A percentile compares a stretch with the other conserved stretches of the same genome.
Evolutionary conservation across 75 land plant species (phyloP).

Genomic region (Cunninghamia lanceolata): DNA sequence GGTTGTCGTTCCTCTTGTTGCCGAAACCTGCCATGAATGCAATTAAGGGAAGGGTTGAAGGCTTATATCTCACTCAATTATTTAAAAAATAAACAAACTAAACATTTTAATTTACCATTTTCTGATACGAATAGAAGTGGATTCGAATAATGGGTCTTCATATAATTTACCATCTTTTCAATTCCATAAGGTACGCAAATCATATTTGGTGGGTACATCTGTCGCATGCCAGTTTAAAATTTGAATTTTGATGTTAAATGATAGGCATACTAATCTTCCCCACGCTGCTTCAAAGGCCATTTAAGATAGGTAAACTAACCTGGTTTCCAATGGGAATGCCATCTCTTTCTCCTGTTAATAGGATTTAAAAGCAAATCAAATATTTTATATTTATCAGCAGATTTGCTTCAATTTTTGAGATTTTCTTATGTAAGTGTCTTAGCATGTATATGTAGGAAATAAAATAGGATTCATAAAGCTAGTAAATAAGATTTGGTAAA

Average conservation of each 20-base stretch:
- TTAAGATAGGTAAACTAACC: neutral
- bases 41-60: neutral
- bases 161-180: slow-evolving; percentile 27
- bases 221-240: neutral
- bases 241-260: neutral
- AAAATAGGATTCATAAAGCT: neutral
- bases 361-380: neutral
- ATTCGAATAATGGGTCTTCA: slow-evolving; percentile 31
- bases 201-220: slow-evolving; percentile 25
- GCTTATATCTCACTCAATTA: neutral
- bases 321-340: neutral
- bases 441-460: too few relatives aligned
- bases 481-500: neutral
- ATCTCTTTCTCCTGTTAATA: neutral
- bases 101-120: neutral
- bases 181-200: slow-evolving; percentile 49
- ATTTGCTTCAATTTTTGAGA: neutral
- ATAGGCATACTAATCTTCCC: neutral
- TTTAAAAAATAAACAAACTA: neutral
- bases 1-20: neutral
- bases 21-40: neutral
- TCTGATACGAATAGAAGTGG: slow-evolving; percentile 53
- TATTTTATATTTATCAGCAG: neutral
- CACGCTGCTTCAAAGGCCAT: neutral
- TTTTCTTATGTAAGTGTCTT: too few relatives aligned